These are phyloP conservation scores for Bothriochloa decipiens DNA, from an alignment of 176 grass and related monocot species.

Conservation along the genomic window DNA sequence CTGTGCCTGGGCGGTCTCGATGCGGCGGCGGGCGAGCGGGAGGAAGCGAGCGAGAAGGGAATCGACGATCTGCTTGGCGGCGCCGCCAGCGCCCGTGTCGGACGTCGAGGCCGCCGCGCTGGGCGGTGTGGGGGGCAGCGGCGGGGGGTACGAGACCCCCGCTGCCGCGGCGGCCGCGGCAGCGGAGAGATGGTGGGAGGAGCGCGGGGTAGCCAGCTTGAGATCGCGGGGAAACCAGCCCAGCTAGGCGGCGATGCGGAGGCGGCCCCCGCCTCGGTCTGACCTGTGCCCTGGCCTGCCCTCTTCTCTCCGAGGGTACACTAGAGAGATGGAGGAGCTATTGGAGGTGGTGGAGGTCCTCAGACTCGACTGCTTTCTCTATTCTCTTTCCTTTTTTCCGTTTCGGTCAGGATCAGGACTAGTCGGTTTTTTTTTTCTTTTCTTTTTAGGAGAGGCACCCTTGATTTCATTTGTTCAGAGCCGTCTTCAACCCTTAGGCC, in stretches of 20 bases:
- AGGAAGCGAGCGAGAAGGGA: conserved; percentile 94
- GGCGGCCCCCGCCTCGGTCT: not conserved
- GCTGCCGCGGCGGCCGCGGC: conserved; percentile 39
- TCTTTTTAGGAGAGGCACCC: too few relatives aligned
- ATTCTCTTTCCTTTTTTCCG: not conserved
- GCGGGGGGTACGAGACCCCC: conserved; percentile 51
- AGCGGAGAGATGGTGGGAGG: conserved; percentile 55
- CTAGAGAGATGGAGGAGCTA: not conserved
- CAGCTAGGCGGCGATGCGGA: not conserved
- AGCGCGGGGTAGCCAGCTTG: conserved; percentile 63
- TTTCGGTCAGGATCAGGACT: not conserved
- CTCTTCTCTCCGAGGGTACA: not conserved
- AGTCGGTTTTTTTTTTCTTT: too few relatives aligned
- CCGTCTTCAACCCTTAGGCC: too few relatives aligned
- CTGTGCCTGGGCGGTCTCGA: conserved; percentile 99
- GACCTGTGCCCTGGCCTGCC: not conserved
- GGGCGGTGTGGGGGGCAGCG: conserved; percentile 47
- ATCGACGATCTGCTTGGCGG: conserved; percentile 98
- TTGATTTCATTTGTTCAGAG: too few relatives aligned
- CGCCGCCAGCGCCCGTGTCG: conserved; percentile 71
- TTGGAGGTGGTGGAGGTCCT: not conserved
- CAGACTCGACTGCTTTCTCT: not conserved
- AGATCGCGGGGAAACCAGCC: not conserved
- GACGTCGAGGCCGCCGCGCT: conserved; percentile 23
- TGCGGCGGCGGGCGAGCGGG: conserved; percentile 92